Evolutionary conservation across 169 alveolate genomes (phyloP).

Genomic region (Plasmodium gallinaceum): DNA sequence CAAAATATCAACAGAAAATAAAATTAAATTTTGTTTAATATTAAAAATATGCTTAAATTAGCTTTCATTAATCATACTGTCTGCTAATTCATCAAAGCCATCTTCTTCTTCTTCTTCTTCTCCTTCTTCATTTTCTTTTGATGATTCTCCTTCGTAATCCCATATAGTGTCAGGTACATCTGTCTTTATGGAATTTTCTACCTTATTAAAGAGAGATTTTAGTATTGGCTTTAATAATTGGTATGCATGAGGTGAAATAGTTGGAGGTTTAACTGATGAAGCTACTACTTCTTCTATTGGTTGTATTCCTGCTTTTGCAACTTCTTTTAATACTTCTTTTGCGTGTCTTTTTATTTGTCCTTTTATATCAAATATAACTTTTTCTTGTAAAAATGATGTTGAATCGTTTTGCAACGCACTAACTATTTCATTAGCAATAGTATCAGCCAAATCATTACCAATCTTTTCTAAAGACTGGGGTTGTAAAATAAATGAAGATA

Average conservation of each 20-base stretch:
- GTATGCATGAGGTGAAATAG: slow-evolving; percentile 3
- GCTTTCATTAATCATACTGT: slow-evolving; percentile 13
- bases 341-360: slow-evolving; percentile 38
- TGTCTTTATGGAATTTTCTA: slow-evolving; percentile 25
- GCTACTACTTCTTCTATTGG: slow-evolving; percentile 68
- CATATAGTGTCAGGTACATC: slow-evolving; percentile 53
- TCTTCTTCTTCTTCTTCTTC: slow-evolving; percentile 43
- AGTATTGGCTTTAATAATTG: slow-evolving; percentile 13
- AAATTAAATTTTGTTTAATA: neutral
- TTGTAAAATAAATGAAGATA: slow-evolving; percentile 46
- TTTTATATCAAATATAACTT: slow-evolving; percentile 33
- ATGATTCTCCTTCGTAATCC: slow-evolving; percentile 37
- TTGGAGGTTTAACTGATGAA: slow-evolving; percentile 52
- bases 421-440: slow-evolving; percentile 46
- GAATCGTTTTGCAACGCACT: slow-evolving; percentile 43
- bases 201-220: slow-evolving; percentile 33
- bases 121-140: too few species aligned
- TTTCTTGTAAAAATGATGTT: slow-evolving; percentile 62
- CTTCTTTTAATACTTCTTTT: slow-evolving; percentile 42
- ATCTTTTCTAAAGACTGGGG: slow-evolving; percentile 28
- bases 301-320: slow-evolving; percentile 41
- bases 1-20: slow-evolving; percentile 12
- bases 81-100: neutral
- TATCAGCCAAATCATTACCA: slow-evolving; percentile 55
- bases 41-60: slow-evolving; percentile 3